Percentiles rank a stretch among this genome's conserved stretches.
These are phyloP conservation scores for Telfairia occidentalis DNA, from an alignment of 331 rosid genomes.

Conservation along the genomic window DNA sequence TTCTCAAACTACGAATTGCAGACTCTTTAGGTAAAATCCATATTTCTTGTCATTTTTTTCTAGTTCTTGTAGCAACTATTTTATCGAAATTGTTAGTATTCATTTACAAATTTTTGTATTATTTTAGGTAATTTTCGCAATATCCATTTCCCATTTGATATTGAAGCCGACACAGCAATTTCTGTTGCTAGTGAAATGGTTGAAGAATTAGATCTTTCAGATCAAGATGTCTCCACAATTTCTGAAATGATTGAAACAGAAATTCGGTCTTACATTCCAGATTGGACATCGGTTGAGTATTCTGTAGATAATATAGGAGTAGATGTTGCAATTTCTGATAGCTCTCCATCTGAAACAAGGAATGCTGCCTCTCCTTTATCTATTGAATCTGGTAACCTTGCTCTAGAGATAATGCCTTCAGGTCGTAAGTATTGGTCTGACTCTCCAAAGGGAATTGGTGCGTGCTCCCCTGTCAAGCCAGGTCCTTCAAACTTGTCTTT, in stretches of 20 bases:
- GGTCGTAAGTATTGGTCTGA: conserved; percentile 90
- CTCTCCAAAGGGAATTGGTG: conserved; percentile 58
- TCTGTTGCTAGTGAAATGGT: conserved; percentile 98
- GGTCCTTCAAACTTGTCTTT: conserved; percentile 34
- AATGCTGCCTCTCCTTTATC: conserved; percentile 26
- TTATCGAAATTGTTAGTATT: background rate
- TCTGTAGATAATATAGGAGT: conserved; percentile 18
- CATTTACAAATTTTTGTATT: conserved; percentile 12
- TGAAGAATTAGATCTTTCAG: conserved; percentile 73
- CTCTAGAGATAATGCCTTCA: conserved; percentile 65
- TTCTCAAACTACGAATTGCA: conserved; percentile 66
- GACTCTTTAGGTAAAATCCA: conserved; percentile 56
- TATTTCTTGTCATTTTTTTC: background rate
- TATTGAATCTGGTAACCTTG: conserved; percentile 34
- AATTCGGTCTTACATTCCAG: conserved; percentile 46
- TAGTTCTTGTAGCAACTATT: background rate
- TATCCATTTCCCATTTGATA: conserved; percentile 89
- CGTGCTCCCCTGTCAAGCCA: conserved; percentile 35
- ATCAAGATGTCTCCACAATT: conserved; percentile 78
- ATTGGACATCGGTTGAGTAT: conserved; percentile 39
- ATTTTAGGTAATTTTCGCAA: conserved; percentile 60
- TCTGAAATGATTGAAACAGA: conserved; percentile 74
- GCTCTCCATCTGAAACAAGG: conserved; percentile 27
- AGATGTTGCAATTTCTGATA: conserved; percentile 25
- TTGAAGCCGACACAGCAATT: conserved; percentile 70